Percentiles rank a stretch among this genome's conserved stretches.
phyloP scores from a whole-genome alignment of 805 yeast species.

The Saccharomycopsis capsularis region DNA sequence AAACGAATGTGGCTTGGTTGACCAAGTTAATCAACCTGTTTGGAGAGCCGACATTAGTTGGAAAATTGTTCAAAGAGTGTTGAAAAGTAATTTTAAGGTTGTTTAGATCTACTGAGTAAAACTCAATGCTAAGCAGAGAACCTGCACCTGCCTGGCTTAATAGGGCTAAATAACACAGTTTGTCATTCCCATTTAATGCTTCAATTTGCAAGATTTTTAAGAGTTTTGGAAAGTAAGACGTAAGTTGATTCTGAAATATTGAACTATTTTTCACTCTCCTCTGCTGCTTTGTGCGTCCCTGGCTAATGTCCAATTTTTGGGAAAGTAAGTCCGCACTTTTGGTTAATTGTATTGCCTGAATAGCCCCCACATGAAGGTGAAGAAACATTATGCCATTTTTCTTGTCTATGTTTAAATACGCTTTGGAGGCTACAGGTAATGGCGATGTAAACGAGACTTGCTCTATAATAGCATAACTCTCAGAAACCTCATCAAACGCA shows the following conservation, averaged over 20 bases:
- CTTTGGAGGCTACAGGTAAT: slow-evolving; percentile 3
- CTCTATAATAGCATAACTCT: background rate
- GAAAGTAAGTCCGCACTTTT: background rate
- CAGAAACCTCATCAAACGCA: background rate
- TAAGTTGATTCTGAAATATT: background rate
- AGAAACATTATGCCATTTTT: background rate
- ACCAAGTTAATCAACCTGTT: slow-evolving; percentile 3
- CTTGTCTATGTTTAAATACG: background rate
- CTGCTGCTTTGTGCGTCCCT: background rate
- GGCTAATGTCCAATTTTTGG: background rate
- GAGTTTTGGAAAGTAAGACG: no score
- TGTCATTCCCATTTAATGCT: no score
- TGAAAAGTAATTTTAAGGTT: background rate
- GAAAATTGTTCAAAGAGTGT: background rate
- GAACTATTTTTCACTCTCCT: background rate
- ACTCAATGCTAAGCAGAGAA: background rate
- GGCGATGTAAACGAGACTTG: background rate
- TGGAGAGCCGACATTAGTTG: background rate
- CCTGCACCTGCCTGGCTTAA: background rate
- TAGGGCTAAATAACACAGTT: background rate
- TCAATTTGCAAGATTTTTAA: no score
- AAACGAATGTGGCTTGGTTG: background rate
- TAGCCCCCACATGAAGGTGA: background rate
- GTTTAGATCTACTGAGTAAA: background rate
- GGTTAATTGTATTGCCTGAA: background rate